Percentiles rank a stretch among this genome's conserved stretches.
phyloP scores from a whole-genome alignment of 2,329 filamentous ascomycete genomes.

The Pyrenochaeta sp. region DNA sequence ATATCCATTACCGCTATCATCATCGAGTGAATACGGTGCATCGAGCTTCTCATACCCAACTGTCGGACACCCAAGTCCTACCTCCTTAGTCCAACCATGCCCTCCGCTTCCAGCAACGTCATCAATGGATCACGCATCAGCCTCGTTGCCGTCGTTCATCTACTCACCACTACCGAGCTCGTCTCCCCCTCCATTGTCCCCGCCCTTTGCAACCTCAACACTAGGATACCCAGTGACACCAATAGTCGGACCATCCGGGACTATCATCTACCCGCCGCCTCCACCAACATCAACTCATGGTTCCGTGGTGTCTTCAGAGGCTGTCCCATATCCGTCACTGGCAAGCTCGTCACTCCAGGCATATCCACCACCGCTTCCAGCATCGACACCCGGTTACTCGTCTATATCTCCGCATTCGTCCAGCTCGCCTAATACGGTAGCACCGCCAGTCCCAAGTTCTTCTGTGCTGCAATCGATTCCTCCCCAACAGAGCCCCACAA shows the following conservation, averaged over 20 bases:
- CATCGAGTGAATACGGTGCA: constrained; percentile 3
- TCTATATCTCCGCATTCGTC: not conserved
- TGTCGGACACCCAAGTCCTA: not conserved
- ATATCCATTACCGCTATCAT: not conserved
- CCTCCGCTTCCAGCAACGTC: not conserved
- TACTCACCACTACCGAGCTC: constrained; percentile 10
- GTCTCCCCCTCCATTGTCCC: not conserved
- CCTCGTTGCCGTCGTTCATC: constrained; percentile 6
- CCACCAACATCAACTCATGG: constrained; percentile 1
- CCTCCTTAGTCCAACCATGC: not conserved
- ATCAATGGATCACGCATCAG: not conserved
- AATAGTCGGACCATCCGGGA: constrained; percentile 7
- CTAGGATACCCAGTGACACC: constrained; percentile 4
- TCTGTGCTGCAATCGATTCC: not conserved
- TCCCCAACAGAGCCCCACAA: not conserved
- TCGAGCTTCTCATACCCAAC: constrained; percentile 2
- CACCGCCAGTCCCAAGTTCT: not conserved
- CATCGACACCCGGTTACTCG: not conserved
- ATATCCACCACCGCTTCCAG: not conserved
- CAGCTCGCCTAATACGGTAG: not conserved
- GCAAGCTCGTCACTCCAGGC: not conserved
- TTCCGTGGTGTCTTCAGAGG: not conserved
- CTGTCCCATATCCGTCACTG: constrained; percentile 3
- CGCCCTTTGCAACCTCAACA: constrained; percentile 1
- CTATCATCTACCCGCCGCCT: constrained; percentile 1